Evolutionary conservation across 1,284 basidiomycete species (phyloP), one percentile per base, ranked within the genome.

Genomic region (Ceratobasidium papillatum): DNA sequence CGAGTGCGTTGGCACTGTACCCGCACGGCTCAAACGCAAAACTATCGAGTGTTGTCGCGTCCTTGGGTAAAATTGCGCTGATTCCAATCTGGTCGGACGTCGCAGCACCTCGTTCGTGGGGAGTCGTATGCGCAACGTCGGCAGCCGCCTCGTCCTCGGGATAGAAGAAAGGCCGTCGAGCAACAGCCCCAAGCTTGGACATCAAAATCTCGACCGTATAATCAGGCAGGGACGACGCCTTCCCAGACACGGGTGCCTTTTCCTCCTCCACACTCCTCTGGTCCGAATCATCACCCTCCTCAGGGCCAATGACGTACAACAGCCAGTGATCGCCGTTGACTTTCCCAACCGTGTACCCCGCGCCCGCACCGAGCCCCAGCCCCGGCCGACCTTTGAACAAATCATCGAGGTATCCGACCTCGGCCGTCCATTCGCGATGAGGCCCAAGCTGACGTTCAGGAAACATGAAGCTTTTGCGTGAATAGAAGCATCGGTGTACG

Each of bases 291-390:
- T 80, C 78, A 52, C 77, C 78, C 25, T 76, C 76, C 25, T 81
- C 81, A 17, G 93, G 91, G 1, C 85, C 86, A 9, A 94, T 95
- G 77, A 98, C 88, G 85, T 99, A 99, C 54, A 99, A 89, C 51
- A 99, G 84, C 98, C 98, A 99, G 84, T 99, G 97, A 83, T 99
- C 96, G 68, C 97, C 95, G 82, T 99, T 99, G 84, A 98, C 94
- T 81, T 96, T 97, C 75, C 98, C 98, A 74, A 99, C 92, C 14
- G 95, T 98, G 85, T 99, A 99, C 1, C 96, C 98, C 3, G 95
- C 90, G 64, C 96, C 96, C 45, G 56, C 38, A 22, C 72, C 75
- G 19, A 68, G 54, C 32, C 65, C 59, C 1, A 62, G 43, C 27
- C 58, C 69, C 14, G 58, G 45, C 19, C 82, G 78, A 43, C 84